These are phyloP conservation scores for Fusarium sambucinum DNA, from an alignment of 2,329 filamentous ascomycete genomes.

Conservation along the genomic window DNA sequence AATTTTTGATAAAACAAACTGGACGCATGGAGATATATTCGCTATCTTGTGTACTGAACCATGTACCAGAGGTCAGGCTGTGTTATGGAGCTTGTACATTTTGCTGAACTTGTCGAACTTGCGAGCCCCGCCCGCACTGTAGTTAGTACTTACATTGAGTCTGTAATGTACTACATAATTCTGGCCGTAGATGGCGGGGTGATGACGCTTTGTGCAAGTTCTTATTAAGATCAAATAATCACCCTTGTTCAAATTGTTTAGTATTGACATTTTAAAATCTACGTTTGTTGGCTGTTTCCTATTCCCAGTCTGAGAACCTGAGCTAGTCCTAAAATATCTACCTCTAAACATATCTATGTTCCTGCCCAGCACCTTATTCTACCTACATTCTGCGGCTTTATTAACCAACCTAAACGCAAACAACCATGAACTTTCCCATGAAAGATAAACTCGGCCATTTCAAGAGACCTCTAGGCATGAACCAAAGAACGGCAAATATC, in stretches of 20 bases:
- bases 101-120: not conserved
- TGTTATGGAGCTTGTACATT: not conserved
- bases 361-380: not conserved
- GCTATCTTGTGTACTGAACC: too few species aligned
- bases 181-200: conserved; percentile 19
- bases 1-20: not conserved
- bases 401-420: not conserved
- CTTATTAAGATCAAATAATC: too few species aligned
- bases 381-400: not conserved
- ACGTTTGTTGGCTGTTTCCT: not conserved
- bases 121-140: not conserved
- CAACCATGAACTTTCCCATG: conserved; percentile 14
- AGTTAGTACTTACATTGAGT: conserved; percentile 11
- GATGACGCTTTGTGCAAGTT: conserved; percentile 30
- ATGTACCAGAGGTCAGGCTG: not conserved
- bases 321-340: not conserved
- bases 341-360: not conserved
- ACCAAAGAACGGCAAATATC: conserved; percentile 63
- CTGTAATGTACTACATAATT: not conserved
- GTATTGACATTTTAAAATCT: not conserved
- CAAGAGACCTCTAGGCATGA: conserved; percentile 14
- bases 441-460: conserved; percentile 13
- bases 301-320: not conserved
- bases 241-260: not conserved
- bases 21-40: not conserved